Evolutionary conservation across 2,329 filamentous ascomycete species (phyloP), one percentile per base, ranked within the genome.

Genomic region (Colletotrichum sp.): DNA sequence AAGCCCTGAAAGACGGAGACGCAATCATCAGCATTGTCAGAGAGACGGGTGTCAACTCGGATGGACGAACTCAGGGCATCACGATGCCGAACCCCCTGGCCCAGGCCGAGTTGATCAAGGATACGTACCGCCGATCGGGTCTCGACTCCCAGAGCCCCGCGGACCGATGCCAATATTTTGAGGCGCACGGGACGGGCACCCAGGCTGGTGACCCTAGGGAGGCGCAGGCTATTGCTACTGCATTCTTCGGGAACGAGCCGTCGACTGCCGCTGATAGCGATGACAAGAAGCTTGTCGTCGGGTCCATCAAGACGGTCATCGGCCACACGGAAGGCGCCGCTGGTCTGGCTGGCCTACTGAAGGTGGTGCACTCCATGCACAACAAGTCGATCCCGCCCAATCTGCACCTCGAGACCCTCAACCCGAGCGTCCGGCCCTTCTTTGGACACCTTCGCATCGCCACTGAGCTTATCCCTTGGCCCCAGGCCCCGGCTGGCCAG

Each of bases 101-200:
- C 1, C 87, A 88, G 74, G 80, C 81, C 8, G 76, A 79, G 7
- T 79, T 88, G 7, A 88, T 89, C 70, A 76, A 79, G 6, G 75
- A 79, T 3, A 84, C 83, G 0, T 88, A 88, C 76, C 67, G 73
- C 3, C 79, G 79, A 36, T 84, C 85, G 12, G 85, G 85, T 4
- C 79, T 88, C 6, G 81, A 86, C 70, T 76, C 80, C 4, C 68
- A 70, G 7, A 77, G 78, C 27, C 66, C 71, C 2, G 79, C 83
- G 9, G 78, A 82, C n/a, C 81, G 85, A 6, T 81, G 77, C 8
- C 85, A 87, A 67, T 88, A 84, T 76, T 86, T 88, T 25, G 86
- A 88, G 70, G 84, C 84, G 4, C 87, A 88, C 75, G 86, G 86
- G 28, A 88, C 87, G 4, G 87, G 86, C 2, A 83, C 81, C 1